Base-by-base conservation (phyloP, 495 filamentous ascomycete genomes). In the Hypoxylon intermedium region DNA sequence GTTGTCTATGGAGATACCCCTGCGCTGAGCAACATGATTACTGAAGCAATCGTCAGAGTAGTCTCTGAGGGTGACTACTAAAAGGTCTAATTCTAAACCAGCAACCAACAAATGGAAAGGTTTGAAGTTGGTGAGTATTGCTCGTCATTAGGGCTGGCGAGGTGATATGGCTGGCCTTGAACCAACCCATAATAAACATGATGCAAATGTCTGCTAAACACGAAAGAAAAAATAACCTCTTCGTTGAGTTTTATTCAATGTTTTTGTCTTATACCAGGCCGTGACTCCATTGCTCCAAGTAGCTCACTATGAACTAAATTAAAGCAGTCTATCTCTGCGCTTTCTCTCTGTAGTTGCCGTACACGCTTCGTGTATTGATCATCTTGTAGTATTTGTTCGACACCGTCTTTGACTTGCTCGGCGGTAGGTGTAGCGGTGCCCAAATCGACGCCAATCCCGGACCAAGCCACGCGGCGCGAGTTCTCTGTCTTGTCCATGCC, bases 401-500 rank as follows among this genome's bases (percentile, higher is more conserved):
- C 53, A 0, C 40, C 75, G 1, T 53, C 53, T n/a, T 46, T 28
- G 3, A 77, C 50, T 37, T 67, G 53, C 23, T 65, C 65, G 12
- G 26, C 51, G 2, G 56, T 57, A 1, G 72, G 72, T 24, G 37
- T 40, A 2, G 49, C 46, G 6, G 53, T 62, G 5, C 54, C 47
- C 15, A 78, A 15, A 21, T 76, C 70, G 11, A 78, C 50, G 0
- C 73, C 75, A 11, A 74, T 58, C 9, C 75, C 75, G 0, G 60
- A 49, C 53, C 60, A 75, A 16, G 68, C 73, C 3, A 71, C 68
- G 11, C 74, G 53, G n/a, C 48, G 31, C 13, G 53, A 51, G 20
- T 69, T 69, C 38, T 78, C 75, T 30, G 45, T 53, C 68, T 78
- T 78, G 49, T 78, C 75, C 50, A 72, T 67, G 1, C 61, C 58